A percentile compares a stretch with the other conserved stretches of the same genome.
Evolutionary conservation across 192 early-diverging fungal genomes (phyloP).

Genomic region (Spinellus fusiger): DNA sequence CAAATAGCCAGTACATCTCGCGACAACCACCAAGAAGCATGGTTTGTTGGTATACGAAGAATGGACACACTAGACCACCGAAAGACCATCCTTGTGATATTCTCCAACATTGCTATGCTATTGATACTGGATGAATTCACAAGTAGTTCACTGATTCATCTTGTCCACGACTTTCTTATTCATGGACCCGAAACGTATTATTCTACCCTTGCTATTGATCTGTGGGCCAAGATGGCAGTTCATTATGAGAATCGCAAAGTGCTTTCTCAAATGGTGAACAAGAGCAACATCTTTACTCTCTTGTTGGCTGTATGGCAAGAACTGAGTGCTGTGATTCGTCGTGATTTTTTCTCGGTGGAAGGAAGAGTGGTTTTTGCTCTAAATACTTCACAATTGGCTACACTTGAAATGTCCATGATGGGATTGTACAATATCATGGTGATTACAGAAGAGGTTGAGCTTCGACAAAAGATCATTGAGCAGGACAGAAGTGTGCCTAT

Average conservation of each 20-base stretch:
- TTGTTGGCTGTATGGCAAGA: constrained; percentile 32
- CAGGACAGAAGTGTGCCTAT: constrained; percentile 20
- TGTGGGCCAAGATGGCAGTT: constrained; percentile 53
- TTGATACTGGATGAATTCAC: constrained; percentile 33
- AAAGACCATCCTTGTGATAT: constrained; percentile 58
- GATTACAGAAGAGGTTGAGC: constrained; percentile 15
- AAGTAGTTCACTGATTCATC: constrained; percentile 36
- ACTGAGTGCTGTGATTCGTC: constrained; percentile 22
- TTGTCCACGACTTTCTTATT: constrained; percentile 46
- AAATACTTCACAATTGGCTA: constrained; percentile 39
- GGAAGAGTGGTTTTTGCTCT: constrained; percentile 31
- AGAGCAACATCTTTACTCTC: constrained; percentile 17
- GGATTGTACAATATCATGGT: constrained; percentile 44
- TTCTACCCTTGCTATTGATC: constrained; percentile 55
- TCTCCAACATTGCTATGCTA: constrained; percentile 54
- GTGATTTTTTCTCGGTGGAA: constrained; percentile 26
- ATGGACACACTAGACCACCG: constrained; percentile 55
- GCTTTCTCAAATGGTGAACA: constrained; percentile 27
- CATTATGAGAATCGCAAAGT: constrained; percentile 49
- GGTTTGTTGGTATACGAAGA: constrained; percentile 30
- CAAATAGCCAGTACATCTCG: constrained; percentile 9
- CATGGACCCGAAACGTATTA: constrained; percentile 53
- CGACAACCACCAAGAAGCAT: constrained; percentile 11
- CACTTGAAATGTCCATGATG: constrained; percentile 48
- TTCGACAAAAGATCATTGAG: constrained; percentile 13